Evolutionary conservation across 2,329 filamentous ascomycete genomes (phyloP).

Genomic region (Diaporthe ampelina): DNA sequence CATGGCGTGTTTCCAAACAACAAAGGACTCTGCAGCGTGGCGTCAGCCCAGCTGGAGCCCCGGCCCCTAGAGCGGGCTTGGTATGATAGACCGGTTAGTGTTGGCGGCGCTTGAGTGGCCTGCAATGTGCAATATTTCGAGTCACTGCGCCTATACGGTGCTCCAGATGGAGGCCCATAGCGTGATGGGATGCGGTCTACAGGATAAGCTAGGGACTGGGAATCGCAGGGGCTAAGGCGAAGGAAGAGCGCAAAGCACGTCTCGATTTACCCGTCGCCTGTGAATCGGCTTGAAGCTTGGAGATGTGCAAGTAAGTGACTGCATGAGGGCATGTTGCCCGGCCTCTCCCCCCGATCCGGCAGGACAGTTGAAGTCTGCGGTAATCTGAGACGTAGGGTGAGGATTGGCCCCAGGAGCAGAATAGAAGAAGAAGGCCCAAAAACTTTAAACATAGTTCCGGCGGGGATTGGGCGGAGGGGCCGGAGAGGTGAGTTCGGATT

Average conservation of each 20-base stretch:
- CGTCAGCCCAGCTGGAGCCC: background rate
- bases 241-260: background rate
- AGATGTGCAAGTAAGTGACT: background rate
- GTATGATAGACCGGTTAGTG: background rate
- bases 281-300: background rate
- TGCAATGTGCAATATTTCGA: background rate
- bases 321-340: background rate
- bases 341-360: background rate
- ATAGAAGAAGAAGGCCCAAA: background rate
- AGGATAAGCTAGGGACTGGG: background rate
- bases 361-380: background rate
- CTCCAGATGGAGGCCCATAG: too few relatives aligned
- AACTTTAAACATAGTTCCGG: background rate
- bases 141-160: too few relatives aligned
- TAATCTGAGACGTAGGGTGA: constrained; percentile 3
- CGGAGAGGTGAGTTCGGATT: background rate
- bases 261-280: background rate
- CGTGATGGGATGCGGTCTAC: background rate
- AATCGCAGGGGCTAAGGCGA: background rate
- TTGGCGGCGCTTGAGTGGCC: background rate
- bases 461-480: background rate
- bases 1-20: background rate
- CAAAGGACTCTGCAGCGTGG: constrained; percentile 14
- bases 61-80: background rate
- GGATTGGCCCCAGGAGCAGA: background rate